Evolutionary conservation across 345 rosid species (phyloP).

Genomic region (Moringa oleifera): DNA sequence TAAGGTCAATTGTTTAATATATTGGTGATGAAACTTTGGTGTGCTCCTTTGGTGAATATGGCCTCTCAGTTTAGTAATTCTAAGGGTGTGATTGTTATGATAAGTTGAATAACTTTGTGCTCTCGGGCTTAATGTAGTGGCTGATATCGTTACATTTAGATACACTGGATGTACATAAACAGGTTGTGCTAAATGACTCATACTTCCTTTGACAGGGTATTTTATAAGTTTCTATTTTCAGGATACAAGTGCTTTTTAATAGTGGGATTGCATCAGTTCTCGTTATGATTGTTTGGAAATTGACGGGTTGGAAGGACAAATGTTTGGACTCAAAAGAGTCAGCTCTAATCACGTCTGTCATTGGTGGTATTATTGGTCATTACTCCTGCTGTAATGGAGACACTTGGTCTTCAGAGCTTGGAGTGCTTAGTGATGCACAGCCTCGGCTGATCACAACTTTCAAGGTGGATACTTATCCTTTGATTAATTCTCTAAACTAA

Average conservation of each 20-base stretch:
- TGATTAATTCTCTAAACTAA: not conserved
- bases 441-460: conserved; percentile 88
- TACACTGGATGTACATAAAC: not conserved
- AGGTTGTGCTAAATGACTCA: not conserved
- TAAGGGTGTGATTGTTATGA: not conserved
- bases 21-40: too few relatives aligned
- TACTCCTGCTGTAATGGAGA: conserved; percentile 90
- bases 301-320: conserved; percentile 62
- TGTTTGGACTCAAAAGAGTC: conserved; percentile 74
- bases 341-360: conserved; percentile 40
- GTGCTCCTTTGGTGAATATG: too few relatives aligned
- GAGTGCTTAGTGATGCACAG: conserved; percentile 81
- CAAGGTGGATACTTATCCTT: conserved; percentile 46
- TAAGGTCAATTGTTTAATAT: too few relatives aligned
- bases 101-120: not conserved
- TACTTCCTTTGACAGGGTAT: conserved; percentile 15
- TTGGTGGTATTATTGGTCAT: conserved; percentile 91
- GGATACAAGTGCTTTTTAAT: conserved; percentile 87
- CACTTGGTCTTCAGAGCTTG: conserved; percentile 99
- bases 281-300: conserved; percentile 40
- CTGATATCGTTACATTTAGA: not conserved
- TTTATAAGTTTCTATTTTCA: conserved; percentile 29
- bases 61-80: too few relatives aligned
- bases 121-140: not conserved
- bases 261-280: conserved; percentile 65